Conservation (phyloP, 2,329 filamentous ascomycete species). For the Colletotrichum euphorbiae region DNA sequence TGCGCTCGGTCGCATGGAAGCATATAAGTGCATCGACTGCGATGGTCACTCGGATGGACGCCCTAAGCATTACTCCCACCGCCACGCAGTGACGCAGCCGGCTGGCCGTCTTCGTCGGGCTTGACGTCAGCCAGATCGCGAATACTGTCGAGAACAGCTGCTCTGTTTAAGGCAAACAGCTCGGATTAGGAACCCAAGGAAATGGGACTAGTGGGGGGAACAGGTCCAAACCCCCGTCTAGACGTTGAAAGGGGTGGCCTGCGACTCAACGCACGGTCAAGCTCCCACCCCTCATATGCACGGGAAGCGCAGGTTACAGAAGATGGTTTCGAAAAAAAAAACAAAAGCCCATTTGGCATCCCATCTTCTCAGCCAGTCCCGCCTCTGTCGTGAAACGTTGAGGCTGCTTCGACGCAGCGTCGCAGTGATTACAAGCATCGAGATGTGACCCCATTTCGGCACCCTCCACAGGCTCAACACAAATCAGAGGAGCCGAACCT, state of each 20-base stretch:
- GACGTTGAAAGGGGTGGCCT: neutral
- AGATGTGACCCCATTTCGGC: conserved; percentile 7
- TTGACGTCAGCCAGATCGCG: conserved; percentile 31
- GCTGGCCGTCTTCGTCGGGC: neutral
- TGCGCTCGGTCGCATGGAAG: conserved; percentile 16
- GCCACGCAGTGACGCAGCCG: conserved; percentile 29
- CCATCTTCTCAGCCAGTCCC: conserved; percentile 26
- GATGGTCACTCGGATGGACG: conserved; percentile 1
- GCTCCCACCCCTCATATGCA: conserved; percentile 13
- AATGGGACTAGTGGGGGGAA: neutral
- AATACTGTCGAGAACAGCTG: neutral
- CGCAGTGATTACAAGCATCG: conserved; percentile 16
- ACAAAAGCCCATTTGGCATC: conserved; percentile 30
- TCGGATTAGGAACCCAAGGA: neutral
- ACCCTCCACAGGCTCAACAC: conserved; percentile 1
- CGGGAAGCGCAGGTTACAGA: conserved; percentile 30
- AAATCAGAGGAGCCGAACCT: conserved; percentile 15
- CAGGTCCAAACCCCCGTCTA: neutral
- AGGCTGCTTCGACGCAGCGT: conserved; percentile 20
- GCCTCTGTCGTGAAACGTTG: conserved; percentile 22
- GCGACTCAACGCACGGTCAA: conserved; percentile 28
- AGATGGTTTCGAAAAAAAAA: conserved; percentile 32
- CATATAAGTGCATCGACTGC: conserved; percentile 28
- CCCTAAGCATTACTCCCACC: neutral
- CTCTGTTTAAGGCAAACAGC: neutral